Percentiles rank a stretch among this genome's conserved stretches.
These are phyloP conservation scores for Solanum clarkiae DNA, from an alignment of 257 asterid species.

Conservation along the genomic window DNA sequence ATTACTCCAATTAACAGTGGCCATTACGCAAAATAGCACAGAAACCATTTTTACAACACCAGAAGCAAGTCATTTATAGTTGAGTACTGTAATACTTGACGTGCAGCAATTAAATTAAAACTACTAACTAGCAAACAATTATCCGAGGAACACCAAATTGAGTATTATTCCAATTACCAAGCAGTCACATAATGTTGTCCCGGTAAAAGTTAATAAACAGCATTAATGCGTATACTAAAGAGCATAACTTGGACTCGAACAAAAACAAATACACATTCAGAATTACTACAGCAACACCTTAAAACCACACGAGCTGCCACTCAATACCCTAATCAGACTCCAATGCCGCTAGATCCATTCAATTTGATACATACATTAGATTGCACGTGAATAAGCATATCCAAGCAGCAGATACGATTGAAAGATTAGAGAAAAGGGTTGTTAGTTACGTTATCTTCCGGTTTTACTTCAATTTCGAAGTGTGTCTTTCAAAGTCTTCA, in stretches of 20 bases:
- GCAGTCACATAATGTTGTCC: neutral
- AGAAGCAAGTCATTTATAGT: neutral
- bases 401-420: neutral
- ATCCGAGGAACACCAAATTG: neutral
- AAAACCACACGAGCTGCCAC: neutral
- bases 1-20: neutral
- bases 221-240: neutral
- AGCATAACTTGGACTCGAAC: neutral
- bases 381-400: neutral
- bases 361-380: neutral
- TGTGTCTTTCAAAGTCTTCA: slow-evolving; percentile 74
- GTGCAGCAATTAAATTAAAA: neutral
- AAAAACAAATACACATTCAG: neutral
- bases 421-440: neutral
- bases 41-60: neutral
- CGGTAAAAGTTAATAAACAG: neutral
- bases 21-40: neutral
- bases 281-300: neutral
- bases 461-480: slow-evolving; percentile 78
- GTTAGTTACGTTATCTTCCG: slow-evolving; percentile 46
- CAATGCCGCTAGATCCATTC: neutral
- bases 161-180: neutral
- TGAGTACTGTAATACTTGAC: neutral
- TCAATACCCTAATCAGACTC: slow-evolving; percentile 30
- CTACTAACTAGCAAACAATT: neutral